Base-by-base conservation (phyloP, 108 stramenopile genomes). In the Phaeodactylum tricornutum region DNA sequence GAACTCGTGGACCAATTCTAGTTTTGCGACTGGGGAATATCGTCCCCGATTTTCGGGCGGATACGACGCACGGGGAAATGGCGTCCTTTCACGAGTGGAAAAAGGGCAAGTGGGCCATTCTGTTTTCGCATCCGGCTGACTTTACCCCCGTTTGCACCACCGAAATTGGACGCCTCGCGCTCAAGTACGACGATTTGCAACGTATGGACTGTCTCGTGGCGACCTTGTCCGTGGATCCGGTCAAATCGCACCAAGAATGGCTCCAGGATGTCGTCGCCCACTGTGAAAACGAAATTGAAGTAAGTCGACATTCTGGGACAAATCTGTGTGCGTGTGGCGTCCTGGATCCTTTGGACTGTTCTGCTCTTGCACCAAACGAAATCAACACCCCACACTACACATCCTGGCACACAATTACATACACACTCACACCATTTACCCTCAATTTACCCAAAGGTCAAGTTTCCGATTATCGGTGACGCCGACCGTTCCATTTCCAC, bases 91-190 rank as follows among this genome's bases (percentile, higher is more conserved):
- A 81, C 39, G 77, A 84, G 37, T 87, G 74, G 69, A 75, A 82
- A 37, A 69, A 78, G 42, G 82, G 78, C 44, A 77, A 74, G 37
- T 87, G 85, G 88, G 78, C 72, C 43, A 65, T 87, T 46, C 64
- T 91, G 7, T 77, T 82, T 57, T 61, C 70, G 29, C 85, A 87
- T 45, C 89, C 85, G 5, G 81, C 81, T 24, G 84, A 86, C 47
- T 86, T 84, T 50, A 84, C 81, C 9, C 84, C 89, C 11, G 83
- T 91, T 25, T 89, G 87, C 58, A 93, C 91, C 19, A 93, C 91
- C 12, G 92, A 93, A 49, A 68, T 93, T 43, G 88, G 87, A 6
- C 61, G 70, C 26, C 55, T 79, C 3, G 82, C 84, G 17, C 45
- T 71, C 42, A 69, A 74, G 38, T 40, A 66, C 29, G 75, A 75